These are phyloP conservation scores for Dimocarpus longan DNA, from an alignment of 345 rosid species.

Conservation along the genomic window DNA sequence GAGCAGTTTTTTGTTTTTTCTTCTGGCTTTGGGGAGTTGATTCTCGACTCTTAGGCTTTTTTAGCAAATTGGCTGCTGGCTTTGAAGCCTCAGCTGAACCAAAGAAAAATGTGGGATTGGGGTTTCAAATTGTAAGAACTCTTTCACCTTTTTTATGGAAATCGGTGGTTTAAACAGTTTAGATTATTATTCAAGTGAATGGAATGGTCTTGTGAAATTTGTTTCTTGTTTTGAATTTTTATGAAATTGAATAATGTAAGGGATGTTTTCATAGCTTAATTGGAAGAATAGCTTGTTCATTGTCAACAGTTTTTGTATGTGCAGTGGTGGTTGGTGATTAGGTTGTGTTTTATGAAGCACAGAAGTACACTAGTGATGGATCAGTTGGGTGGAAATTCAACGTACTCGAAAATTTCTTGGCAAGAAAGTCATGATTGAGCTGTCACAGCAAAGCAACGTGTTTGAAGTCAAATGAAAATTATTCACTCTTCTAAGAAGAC, in stretches of 20 bases:
- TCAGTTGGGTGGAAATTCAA: slow-evolving; percentile 12
- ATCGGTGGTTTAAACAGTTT: slow-evolving; percentile 27
- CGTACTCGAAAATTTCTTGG: background rate
- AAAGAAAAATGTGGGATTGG: slow-evolving; percentile 33
- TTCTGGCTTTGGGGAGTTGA: slow-evolving; percentile 26
- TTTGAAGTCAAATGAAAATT: slow-evolving; percentile 10
- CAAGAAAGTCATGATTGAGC: slow-evolving; percentile 1
- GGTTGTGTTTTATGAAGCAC: slow-evolving; percentile 6
- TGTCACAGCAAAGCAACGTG: background rate
- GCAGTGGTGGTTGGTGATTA: slow-evolving; percentile 5
- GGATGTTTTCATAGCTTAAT: background rate
- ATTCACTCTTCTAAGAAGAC: background rate
- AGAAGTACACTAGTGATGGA: background rate
- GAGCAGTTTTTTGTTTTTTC: slow-evolving; percentile 26
- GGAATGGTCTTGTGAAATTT: background rate
- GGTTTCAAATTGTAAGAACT: slow-evolving; percentile 41
- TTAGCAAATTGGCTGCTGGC: slow-evolving; percentile 16
- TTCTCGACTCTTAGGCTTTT: slow-evolving; percentile 26
- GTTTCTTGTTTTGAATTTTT: background rate
- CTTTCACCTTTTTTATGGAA: slow-evolving; percentile 26
- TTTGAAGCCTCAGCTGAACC: slow-evolving; percentile 23
- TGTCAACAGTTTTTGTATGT: background rate
- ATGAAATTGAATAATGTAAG: background rate
- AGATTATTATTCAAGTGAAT: slow-evolving; percentile 25
- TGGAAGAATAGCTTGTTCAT: background rate